These are phyloP conservation scores for Viola pubescens DNA, from an alignment of 441 rosid genomes.

Conservation along the genomic window DNA sequence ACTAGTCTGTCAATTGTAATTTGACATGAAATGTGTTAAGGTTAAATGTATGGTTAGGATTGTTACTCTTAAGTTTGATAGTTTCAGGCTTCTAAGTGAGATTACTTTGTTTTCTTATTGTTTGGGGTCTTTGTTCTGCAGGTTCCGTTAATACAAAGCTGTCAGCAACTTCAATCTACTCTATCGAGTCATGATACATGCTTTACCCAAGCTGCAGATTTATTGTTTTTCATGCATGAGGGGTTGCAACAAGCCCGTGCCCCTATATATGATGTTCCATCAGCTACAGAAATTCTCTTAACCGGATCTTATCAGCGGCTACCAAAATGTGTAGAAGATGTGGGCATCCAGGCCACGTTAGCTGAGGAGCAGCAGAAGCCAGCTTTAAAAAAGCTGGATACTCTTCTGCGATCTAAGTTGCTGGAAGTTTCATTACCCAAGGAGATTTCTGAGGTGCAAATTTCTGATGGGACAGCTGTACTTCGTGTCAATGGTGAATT, in stretches of 20 bases:
- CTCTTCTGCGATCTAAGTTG: constrained; percentile 77
- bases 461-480: constrained; percentile 79
- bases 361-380: constrained; percentile 75
- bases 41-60: not conserved
- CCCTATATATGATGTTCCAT: constrained; percentile 94
- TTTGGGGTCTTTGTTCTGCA: constrained; percentile 27
- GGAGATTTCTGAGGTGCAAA: constrained; percentile 78
- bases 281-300: constrained; percentile 83
- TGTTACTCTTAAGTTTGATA: not conserved
- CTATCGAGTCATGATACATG: constrained; percentile 87
- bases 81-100: not conserved
- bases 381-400: constrained; percentile 80
- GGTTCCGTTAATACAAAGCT: constrained; percentile 87
- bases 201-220: constrained; percentile 94
- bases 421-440: constrained; percentile 81
- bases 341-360: constrained; percentile 67
- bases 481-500: constrained; percentile 84
- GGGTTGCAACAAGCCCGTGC: constrained; percentile 98
- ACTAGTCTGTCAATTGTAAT: not conserved
- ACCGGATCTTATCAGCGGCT: constrained; percentile 88
- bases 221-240: constrained; percentile 95
- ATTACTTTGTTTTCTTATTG: not conserved
- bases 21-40: not conserved
- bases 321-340: constrained; percentile 88
- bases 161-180: constrained; percentile 85